These are phyloP conservation scores for Pleurotus platypus DNA, from an alignment of 768 basidiomycete species.

Conservation along the genomic window DNA sequence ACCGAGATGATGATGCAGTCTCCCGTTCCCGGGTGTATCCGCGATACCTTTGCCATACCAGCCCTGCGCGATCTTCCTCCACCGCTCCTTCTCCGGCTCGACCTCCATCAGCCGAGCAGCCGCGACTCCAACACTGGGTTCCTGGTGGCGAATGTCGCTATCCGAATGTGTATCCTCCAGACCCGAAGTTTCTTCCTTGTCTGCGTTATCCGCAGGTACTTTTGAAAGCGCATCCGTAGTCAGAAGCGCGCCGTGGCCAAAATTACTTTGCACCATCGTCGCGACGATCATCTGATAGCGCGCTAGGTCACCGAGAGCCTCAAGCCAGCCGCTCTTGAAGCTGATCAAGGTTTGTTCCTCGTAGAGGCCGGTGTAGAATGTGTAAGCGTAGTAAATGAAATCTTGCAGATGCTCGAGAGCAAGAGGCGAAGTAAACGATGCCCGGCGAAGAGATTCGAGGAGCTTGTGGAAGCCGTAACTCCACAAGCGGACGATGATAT, in stretches of 20 bases:
- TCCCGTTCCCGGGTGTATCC: constrained; percentile 90
- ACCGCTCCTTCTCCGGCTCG: constrained; percentile 88
- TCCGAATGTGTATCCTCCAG: constrained; percentile 11
- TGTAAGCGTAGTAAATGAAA: constrained; percentile 93
- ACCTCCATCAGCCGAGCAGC: constrained; percentile 82
- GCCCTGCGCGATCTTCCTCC: constrained; percentile 84
- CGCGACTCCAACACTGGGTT: constrained; percentile 77
- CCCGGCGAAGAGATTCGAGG: constrained; percentile 85
- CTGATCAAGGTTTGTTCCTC: constrained; percentile 70
- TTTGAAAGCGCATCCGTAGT: constrained; percentile 56
- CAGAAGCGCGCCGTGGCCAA: constrained; percentile 38
- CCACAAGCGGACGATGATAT: constrained; percentile 94
- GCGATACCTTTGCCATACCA: constrained; percentile 90
- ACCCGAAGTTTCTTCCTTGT: constrained; percentile 13
- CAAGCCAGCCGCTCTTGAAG: constrained; percentile 88
- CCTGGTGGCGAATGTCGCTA: background rate
- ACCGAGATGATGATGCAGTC: constrained; percentile 92
- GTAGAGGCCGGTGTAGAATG: constrained; percentile 85
- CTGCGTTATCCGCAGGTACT: constrained; percentile 28
- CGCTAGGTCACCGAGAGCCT: constrained; percentile 94
- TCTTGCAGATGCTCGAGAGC: constrained; percentile 92
- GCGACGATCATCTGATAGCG: constrained; percentile 95
- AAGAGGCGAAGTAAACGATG: constrained; percentile 62
- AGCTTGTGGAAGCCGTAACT: constrained; percentile 86
- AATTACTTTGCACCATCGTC: constrained; percentile 62